phyloP scores from a whole-genome alignment of 2,329 filamentous ascomycete genomes.

The Leptographium galeiforme region DNA sequence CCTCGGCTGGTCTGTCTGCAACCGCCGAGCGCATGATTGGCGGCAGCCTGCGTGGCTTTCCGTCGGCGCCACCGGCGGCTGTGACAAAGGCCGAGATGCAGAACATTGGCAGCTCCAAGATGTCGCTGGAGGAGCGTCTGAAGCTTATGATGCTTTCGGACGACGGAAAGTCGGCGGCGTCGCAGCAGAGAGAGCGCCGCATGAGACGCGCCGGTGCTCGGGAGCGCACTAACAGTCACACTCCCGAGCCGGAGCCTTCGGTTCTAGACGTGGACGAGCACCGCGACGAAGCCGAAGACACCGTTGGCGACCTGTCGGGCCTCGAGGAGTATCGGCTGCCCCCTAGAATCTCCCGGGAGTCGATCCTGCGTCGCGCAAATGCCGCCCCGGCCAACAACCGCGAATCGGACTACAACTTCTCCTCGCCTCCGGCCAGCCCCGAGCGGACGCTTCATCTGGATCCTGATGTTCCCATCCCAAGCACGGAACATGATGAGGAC shows the following conservation, averaged over 20 bases:
- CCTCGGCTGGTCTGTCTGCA: conserved; percentile 51
- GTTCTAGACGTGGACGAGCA: conserved; percentile 20
- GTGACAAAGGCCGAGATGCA: conserved; percentile 66
- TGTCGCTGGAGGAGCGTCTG: conserved; percentile 76
- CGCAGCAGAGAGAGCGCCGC: conserved; percentile 54
- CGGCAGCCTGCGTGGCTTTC: conserved; percentile 47
- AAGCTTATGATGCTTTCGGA: conserved; percentile 80
- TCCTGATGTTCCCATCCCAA: conserved; percentile 81
- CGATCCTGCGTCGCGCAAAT: conserved; percentile 79
- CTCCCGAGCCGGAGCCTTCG: conserved; percentile 26
- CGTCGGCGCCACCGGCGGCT: conserved; percentile 57
- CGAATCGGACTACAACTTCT: conserved; percentile 51
- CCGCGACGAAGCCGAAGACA: conserved; percentile 42
- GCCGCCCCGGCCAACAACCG: conserved; percentile 42
- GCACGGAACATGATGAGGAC: conserved; percentile 44
- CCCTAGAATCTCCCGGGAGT: conserved; percentile 79
- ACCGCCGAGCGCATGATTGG: conserved; percentile 59
- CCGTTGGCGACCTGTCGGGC: conserved; percentile 44
- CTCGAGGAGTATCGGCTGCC: conserved; percentile 53
- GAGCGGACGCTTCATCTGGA: conserved; percentile 53
- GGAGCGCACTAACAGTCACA: conserved; percentile 29
- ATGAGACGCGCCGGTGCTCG: conserved; percentile 48
- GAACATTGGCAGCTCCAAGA: conserved; percentile 58
- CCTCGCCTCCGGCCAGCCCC: conserved; percentile 45
- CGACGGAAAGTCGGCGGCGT: conserved; percentile 47